phyloP scores from a whole-genome alignment of 1,284 basidiomycete species.

The Psilocybe mexicana region DNA sequence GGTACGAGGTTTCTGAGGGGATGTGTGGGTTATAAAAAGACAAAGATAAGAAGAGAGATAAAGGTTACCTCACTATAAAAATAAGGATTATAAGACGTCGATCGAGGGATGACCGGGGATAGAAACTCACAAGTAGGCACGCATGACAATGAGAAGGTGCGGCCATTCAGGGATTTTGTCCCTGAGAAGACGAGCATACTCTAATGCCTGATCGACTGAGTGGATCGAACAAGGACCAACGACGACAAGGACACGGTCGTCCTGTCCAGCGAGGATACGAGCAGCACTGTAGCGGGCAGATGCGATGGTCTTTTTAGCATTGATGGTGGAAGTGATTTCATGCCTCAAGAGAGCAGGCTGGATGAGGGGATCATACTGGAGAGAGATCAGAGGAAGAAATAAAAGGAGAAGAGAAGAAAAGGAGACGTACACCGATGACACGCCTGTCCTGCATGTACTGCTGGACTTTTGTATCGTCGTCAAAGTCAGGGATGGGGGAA shows the following conservation, averaged over 20 bases:
- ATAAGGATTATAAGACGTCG: background rate
- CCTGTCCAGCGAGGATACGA: slow-evolving; percentile 78
- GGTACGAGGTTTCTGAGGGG: slow-evolving; percentile 75
- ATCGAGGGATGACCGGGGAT: slow-evolving; percentile 6
- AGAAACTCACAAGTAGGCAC: slow-evolving; percentile 85
- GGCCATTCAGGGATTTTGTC: slow-evolving; percentile 67
- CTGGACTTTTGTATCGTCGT: slow-evolving; percentile 60
- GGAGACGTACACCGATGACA: slow-evolving; percentile 67
- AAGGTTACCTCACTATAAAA: slow-evolving; percentile 50
- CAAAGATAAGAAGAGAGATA: slow-evolving; percentile 4
- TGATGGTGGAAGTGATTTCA: slow-evolving; percentile 67
- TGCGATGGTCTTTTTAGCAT: slow-evolving; percentile 72
- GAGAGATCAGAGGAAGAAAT: slow-evolving; percentile 9
- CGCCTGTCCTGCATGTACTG: slow-evolving; percentile 76
- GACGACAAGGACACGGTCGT: slow-evolving; percentile 86
- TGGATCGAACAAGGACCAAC: slow-evolving; percentile 98
- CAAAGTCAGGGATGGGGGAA: slow-evolving; percentile 62
- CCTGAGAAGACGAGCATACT: slow-evolving; percentile 84
- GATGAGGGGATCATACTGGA: slow-evolving; percentile 89
- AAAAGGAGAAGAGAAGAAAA: background rate
- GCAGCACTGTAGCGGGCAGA: slow-evolving; percentile 78
- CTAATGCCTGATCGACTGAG: slow-evolving; percentile 83
- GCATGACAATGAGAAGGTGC: slow-evolving; percentile 92
- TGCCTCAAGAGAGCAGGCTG: slow-evolving; percentile 88
- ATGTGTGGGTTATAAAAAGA: slow-evolving; percentile 2